Percentiles rank a stretch among this genome's conserved stretches.
Conservation (phyloP, 2,329 filamentous ascomycete species). For the Hymenoscyphus repandus region DNA sequence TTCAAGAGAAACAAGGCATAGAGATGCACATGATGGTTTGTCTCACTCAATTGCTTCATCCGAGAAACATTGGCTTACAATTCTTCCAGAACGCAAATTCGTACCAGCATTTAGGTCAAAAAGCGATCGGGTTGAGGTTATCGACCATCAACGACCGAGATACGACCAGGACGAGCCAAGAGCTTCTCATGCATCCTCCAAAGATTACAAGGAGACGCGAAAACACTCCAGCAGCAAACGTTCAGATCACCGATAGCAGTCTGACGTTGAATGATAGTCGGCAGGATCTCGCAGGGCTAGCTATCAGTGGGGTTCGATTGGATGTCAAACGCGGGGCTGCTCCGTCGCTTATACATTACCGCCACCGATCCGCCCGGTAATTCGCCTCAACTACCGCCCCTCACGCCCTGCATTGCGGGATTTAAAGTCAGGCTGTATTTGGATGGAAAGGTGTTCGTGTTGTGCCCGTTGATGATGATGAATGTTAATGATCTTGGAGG, state of each 20-base stretch:
- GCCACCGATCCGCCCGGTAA: neutral
- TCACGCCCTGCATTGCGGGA: neutral
- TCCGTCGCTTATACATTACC: neutral
- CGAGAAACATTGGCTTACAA: constrained; percentile 1
- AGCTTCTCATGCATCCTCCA: constrained; percentile 6
- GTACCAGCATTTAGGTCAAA: constrained; percentile 5
- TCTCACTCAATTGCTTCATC: neutral
- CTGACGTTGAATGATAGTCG: neutral
- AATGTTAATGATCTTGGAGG: no score
- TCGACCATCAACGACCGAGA: constrained; percentile 3
- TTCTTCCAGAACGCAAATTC: constrained; percentile 8
- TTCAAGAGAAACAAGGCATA: neutral
- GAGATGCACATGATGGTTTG: constrained; percentile 22
- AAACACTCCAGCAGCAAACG: neutral
- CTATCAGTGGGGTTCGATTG: neutral
- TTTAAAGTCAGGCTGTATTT: neutral
- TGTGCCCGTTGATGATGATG: no score
- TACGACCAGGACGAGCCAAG: constrained; percentile 13
- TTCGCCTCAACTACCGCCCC: neutral
- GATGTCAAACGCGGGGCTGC: neutral
- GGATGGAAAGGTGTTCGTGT: no score
- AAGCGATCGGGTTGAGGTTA: constrained; percentile 6
- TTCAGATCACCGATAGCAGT: neutral
- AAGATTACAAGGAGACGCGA: constrained; percentile 11
- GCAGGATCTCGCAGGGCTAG: neutral